Percentiles rank a stretch among this genome's conserved stretches.
phyloP scores from a whole-genome alignment of 192 early-diverging fungal species.

The Neocallimastix lanati region DNA sequence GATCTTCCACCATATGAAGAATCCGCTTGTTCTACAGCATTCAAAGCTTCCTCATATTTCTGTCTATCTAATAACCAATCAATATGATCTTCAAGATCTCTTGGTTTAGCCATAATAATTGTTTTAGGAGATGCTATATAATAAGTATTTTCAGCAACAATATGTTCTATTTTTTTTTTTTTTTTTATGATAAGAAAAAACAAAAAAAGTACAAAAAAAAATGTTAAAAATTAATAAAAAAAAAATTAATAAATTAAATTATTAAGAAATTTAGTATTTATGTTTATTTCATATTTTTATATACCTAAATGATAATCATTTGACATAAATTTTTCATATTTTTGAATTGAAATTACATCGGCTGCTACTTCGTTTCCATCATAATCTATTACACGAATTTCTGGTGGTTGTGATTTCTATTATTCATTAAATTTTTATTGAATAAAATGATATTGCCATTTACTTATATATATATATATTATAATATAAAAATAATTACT shows the following conservation, averaged over 20 bases:
- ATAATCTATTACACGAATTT: constrained; percentile 71
- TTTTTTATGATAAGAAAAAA: constrained; percentile 1
- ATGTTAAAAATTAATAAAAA: too few relatives aligned
- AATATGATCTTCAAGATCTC: constrained; percentile 84
- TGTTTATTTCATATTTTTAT: too few relatives aligned
- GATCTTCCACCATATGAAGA: constrained; percentile 23
- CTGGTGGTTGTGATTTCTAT: constrained; percentile 52
- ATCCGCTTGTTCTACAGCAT: constrained; percentile 36
- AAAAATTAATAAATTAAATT: background rate
- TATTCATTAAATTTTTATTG: too few relatives aligned
- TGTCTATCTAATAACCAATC: constrained; percentile 74
- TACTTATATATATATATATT: too few relatives aligned
- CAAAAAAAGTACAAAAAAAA: too few relatives aligned
- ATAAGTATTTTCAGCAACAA: constrained; percentile 52
- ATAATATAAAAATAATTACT: constrained; percentile 1
- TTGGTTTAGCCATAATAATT: constrained; percentile 67
- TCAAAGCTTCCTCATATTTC: constrained; percentile 63
- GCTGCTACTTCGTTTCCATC: constrained; percentile 69
- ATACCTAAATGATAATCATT: constrained; percentile 84
- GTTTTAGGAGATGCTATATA: constrained; percentile 90
- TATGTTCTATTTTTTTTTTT: background rate
- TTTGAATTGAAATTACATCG: constrained; percentile 61
- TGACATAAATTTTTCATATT: constrained; percentile 70
- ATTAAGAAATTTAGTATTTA: too few relatives aligned
- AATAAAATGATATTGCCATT: too few relatives aligned